Evolutionary conservation across 768 basidiomycete genomes (phyloP), one percentile per base, ranked within the genome.

Genomic region (Tricholoma furcatifolium): DNA sequence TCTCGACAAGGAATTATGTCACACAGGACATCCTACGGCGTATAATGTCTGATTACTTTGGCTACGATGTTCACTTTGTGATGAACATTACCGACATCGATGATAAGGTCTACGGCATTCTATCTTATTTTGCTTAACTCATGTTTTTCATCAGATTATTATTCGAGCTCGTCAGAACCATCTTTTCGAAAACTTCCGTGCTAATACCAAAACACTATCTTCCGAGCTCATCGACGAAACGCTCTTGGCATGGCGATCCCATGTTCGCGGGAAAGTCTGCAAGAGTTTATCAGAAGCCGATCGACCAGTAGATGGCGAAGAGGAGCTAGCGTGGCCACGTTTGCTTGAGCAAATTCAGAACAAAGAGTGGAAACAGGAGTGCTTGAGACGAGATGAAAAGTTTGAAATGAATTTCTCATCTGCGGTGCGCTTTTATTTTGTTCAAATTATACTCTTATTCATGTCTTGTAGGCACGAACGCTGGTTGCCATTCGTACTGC

Each of bases 71-170:
- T 51, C 93, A 98, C 67, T 97, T 98, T 65, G 96, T 98, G 41
- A 97, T 97, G 93, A 99, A 99, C 69, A 84, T 99, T 61, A 99
- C 97, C 4, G 96, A 99, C 70, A 97, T 99, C 56, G 97, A 99
- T 64, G 97, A 98, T 80, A 99, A 99, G 84, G 96, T 91, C 54
- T n/a, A 48, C 74, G 24, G 18, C 39, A 66, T 64, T 52, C 49
- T 49, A 20, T 54, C n/a, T 4, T 18, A 14, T 51, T 7, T 51
- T 46, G 5, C 8, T 36, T 6, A 18, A 48, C 48, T 59, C 17
- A 58, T 21, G 21, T 6, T 9, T 10, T 3, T 21, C 40, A 44
- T 43, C 46, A 98, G 97, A 99, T 98, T 67, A 98, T 98, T 61
- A 67, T 89, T 36, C 85, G 95, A 36, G 92, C 96, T 8, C 84